These are phyloP conservation scores for Suhomyces chickasaworum DNA, from an alignment of 1,139 yeast genomes.

Conservation along the genomic window DNA sequence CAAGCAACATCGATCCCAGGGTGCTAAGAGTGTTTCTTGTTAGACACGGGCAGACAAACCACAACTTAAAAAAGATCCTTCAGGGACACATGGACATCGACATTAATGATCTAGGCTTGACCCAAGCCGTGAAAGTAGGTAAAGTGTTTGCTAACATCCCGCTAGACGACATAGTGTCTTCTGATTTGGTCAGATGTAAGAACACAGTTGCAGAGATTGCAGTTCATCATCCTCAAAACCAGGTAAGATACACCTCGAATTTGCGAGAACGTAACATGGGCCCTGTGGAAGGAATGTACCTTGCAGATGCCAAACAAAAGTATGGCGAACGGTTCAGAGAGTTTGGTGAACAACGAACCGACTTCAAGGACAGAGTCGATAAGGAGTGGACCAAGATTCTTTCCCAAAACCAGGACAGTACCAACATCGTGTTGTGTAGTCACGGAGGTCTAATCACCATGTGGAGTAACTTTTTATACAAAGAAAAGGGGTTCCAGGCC, in stretches of 20 bases:
- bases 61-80: conserved; percentile 62
- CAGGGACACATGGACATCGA: conserved; percentile 75
- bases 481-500: conserved; percentile 40
- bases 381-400: conserved; percentile 50
- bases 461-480: conserved; percentile 50
- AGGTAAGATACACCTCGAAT: conserved; percentile 31
- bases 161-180: conserved; percentile 55
- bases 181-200: conserved; percentile 64
- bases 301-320: conserved; percentile 60
- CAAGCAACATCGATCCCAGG: conserved; percentile 35
- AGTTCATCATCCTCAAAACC: conserved; percentile 26
- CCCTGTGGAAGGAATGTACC: conserved; percentile 68
- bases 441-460: conserved; percentile 87
- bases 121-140: conserved; percentile 59
- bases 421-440: conserved; percentile 65
- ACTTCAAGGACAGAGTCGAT: conserved; percentile 53
- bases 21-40: conserved; percentile 59
- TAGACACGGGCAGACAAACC: conserved; percentile 82
- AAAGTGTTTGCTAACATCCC: conserved; percentile 36
- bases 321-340: conserved; percentile 42
- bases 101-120: conserved; percentile 57
- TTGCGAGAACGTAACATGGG: conserved; percentile 86
- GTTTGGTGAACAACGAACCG: conserved; percentile 46
- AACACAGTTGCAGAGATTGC: conserved; percentile 51
- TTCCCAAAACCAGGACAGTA: conserved; percentile 37